Base-by-base conservation (phyloP, 192 early-diverging fungal genomes). In the Entophlyctis luteolus region DNA sequence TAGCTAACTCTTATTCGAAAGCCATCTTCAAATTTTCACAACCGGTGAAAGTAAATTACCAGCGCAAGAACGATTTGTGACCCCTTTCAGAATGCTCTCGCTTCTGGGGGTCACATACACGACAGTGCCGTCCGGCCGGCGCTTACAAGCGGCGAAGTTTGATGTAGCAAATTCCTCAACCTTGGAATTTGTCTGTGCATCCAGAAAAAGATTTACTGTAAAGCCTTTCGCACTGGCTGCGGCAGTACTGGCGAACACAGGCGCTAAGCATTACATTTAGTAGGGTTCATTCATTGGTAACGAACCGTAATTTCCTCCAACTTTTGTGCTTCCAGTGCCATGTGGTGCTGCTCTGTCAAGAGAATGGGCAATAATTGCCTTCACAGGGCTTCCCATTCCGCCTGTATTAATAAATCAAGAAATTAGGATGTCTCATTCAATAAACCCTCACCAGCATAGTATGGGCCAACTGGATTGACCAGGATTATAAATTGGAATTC, bases 131-230 rank as follows among this genome's bases (percentile, higher is more conserved):
- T 74, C 67, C 31, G 65, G 50, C 18, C 28, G 50, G 18, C 52
- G 48, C 52, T 55, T 52, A 5, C 89, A 54, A 8, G 83, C 90
- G 18, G 87, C 82, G 78, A 91, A 91, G 76, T 91, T 91, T 62
- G 84, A 86, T 5, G 90, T 89, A 3, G 84, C 83, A 74, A 91
- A 91, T 59, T 91, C 90, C 48, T 91, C 90, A 35, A 91, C 75
- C 58, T 85, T 79, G 5, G 79, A 73, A 63, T 78, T 67, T 4
- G 86, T 87, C 49, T 78, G 76, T 38, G 86, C 71, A 57, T 91
- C 90, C 58, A 91, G 77, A 72, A 89, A 89, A 20, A 91, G 78
- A 4, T 83, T 86, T 72, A 91, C 81, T 33, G 82, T 72, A 68
- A 84, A 90, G 28, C 88, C 90, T 32, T 79, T 69, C 46, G 82